Evolutionary conservation across 2,329 filamentous ascomycete species (phyloP), one percentile per base, ranked within the genome.

Genomic region (Neospermospora avenae): DNA sequence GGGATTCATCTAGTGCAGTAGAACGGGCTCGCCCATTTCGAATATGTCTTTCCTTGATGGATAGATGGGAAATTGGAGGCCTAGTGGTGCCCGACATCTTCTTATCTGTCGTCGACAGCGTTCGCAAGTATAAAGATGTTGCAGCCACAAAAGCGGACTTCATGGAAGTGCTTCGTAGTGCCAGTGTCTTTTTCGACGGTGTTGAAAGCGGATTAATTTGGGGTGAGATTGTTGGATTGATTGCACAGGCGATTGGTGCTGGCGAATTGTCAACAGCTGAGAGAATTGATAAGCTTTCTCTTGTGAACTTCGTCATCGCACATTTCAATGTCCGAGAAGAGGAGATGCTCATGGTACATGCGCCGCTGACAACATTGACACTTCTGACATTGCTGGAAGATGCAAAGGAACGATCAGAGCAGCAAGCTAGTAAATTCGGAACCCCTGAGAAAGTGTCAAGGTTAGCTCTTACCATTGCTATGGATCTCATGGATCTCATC

Each of bases 271-370:
- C 70, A 28, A 55, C 71, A 34, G 70, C 71, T 35, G 75, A 77
- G 4, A 82, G 81, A 55, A 76, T 83, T 63, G 82, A 84, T 58
- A 87, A 88, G 63, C 78, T 97, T 57, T 82, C 84, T 20, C 79
- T 97, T 44, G 86, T 93, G 57, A 84, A 83, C 63, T 99, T 98
- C 74, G 87, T 97, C 57, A 77, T 97, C 64, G 77, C 83, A 4
- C 88, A 93, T 67, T 99, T 99, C 80, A 98, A 97, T 73, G 84
- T 98, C 53, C 85, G 88, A 56, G 95, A 99, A 75, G 95, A 98
- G 73, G 96, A 99, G 71, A 98, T 99, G 93, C 75, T 96, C 16
- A 84, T 89, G 1, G 78, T 90, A 22, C 93, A 98, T 75, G 89
- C 93, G 31, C 93, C 93, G 35, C 75, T 96, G 28, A 82, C 89